Evolutionary conservation across 2,329 filamentous ascomycete species (phyloP).

Genomic region (Sclerotinia borealis): DNA sequence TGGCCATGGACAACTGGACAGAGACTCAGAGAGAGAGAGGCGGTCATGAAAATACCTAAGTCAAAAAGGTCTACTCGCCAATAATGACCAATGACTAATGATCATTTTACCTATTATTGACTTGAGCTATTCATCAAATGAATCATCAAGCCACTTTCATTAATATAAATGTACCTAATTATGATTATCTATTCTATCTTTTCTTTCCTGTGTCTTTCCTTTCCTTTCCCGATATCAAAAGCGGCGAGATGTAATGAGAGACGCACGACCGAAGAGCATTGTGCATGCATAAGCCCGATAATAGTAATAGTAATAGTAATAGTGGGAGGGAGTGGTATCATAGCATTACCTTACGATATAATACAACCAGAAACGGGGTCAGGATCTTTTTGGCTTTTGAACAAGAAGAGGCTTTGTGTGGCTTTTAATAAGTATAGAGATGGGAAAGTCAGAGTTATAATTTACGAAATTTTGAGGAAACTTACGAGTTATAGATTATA

Average conservation of each 20-base stretch:
- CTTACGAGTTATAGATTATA: background rate
- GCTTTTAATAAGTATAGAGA: background rate
- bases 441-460: background rate
- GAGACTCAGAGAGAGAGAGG: too few relatives aligned
- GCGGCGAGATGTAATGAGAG: conserved; percentile 1
- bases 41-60: too few relatives aligned
- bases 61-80: too few relatives aligned
- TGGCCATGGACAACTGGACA: background rate
- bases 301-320: background rate
- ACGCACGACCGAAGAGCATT: conserved; percentile 10
- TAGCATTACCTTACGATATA: conserved; percentile 5
- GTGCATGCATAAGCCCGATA: conserved; percentile 29
- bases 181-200: background rate
- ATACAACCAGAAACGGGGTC: background rate
- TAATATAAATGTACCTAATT: background rate
- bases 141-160: background rate
- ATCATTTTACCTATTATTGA: background rate
- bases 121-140: background rate
- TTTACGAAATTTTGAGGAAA: too few relatives aligned
- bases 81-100: background rate
- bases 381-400: background rate
- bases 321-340: background rate
- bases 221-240: background rate
- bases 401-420: background rate
- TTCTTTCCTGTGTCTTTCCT: background rate